Percentiles rank a stretch among this genome's conserved stretches.
Conservation (phyloP, 225 moss, liverwort and hornwort species). For the Physcomitrium patens region DNA sequence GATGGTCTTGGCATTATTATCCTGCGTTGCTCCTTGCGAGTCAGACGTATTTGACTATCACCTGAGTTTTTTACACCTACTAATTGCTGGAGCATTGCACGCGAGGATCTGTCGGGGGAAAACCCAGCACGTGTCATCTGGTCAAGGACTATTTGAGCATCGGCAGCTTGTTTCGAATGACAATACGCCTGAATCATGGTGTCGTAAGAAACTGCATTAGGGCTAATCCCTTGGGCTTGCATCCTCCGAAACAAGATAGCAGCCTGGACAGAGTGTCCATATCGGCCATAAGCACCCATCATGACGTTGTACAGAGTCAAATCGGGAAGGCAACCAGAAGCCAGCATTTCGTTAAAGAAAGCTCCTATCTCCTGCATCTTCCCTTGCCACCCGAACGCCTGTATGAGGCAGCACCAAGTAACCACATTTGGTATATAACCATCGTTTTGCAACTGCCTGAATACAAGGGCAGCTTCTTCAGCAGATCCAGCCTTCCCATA, state of each 20-base stretch:
- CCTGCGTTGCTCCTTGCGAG: constrained; percentile 56
- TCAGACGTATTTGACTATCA: constrained; percentile 36
- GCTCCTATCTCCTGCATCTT: constrained; percentile 65
- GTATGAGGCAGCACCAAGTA: constrained; percentile 90
- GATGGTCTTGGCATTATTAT: constrained; percentile 31
- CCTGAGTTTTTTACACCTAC: constrained; percentile 51
- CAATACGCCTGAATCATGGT: constrained; percentile 88
- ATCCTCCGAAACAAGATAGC: constrained; percentile 88
- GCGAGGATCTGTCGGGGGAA: constrained; percentile 61
- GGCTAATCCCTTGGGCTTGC: constrained; percentile 75
- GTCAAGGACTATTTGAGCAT: constrained; percentile 68
- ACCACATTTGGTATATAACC: constrained; percentile 74
- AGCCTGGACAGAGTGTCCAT: constrained; percentile 70
- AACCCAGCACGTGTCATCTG: constrained; percentile 85
- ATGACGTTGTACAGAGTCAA: constrained; percentile 69
- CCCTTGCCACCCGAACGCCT: constrained; percentile 71
- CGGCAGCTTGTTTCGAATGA: constrained; percentile 63
- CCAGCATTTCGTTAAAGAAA: constrained; percentile 81
- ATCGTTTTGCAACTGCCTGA: constrained; percentile 59
- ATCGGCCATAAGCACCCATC: constrained; percentile 74
- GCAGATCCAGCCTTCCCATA: constrained; percentile 72
- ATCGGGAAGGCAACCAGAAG: constrained; percentile 74
- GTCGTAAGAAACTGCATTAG: constrained; percentile 72
- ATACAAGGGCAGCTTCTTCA: constrained; percentile 68
- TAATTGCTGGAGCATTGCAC: constrained; percentile 50